Base-by-base conservation (phyloP, 208 protist species). In the Acanthamoeba royreba region DNA sequence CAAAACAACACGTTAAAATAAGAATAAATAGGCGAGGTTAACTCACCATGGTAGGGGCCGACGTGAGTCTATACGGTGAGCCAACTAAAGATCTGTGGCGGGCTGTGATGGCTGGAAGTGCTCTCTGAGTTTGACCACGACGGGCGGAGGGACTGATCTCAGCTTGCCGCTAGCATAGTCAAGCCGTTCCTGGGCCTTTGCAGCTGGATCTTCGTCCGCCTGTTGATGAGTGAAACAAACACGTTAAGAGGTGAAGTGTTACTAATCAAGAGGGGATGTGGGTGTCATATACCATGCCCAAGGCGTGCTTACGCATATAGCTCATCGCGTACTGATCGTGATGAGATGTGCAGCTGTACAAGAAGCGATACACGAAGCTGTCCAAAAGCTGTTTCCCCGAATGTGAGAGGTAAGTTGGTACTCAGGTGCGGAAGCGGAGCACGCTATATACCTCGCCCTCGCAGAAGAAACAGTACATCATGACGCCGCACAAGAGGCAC, bases 381-480 rank as follows among this genome's bases (percentile, higher is more conserved):
- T 83, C 72, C 72, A 83, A 52, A 13, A 83, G 7, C 72, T 83
- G 38, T 15, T 1, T 11, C 28, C 61, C 28, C 17, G 28, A 72
- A 22, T 31, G 25, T 11, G 66, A 1, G 49, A 22, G 13, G 49
- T n/a, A 22, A n/a, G 49, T 22, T 58, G 15, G 49, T 13, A 58
- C 15, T 22, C 22, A n/a, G 15, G 22, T 58, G 22, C 49, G 49
- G 49, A n/a, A 13, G 22, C 13, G 49, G 22, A 58, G 49, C 15
- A 13, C 15, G 49, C 13, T 58, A 22, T 28, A 45, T 83, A 83
- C 72, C 42, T 83, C 72, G 72, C 42, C 72, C 17, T 83, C 72
- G 72, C 38, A 52, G n/a, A 83, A 83, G 72, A 83, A 83, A 45
- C 72, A 53, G 72, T 83, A 83, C 72, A 83, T 83, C 42, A 83